Conservation (phyloP, 805 yeast species). For the Wickerhamiella nectarea region DNA sequence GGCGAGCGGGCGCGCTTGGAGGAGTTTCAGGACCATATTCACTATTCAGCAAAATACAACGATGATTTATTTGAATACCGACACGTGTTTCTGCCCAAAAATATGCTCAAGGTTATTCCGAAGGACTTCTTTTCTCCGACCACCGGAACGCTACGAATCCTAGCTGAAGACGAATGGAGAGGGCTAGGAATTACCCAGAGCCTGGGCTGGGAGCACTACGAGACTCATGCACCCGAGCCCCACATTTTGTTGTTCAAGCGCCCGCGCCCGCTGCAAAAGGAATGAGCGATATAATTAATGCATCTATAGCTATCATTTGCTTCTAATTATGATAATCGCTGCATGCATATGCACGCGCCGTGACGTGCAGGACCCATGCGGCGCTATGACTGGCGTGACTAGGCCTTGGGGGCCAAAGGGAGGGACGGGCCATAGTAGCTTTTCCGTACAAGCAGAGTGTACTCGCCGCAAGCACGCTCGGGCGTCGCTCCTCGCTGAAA, state of each 20-base stretch:
- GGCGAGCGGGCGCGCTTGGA: conserved; percentile 73
- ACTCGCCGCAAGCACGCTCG: too few species aligned
- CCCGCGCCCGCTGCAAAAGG: conserved; percentile 13
- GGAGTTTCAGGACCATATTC: conserved; percentile 87
- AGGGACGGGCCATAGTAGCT: too few species aligned
- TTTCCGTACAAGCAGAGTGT: too few species aligned
- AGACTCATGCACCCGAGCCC: conserved; percentile 97
- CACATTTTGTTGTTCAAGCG: conserved; percentile 76
- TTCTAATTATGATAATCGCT: not conserved
- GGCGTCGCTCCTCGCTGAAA: not conserved
- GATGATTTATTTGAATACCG: conserved; percentile 89
- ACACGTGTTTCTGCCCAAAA: conserved; percentile 94
- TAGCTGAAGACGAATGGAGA: conserved; percentile 96
- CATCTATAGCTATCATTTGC: not conserved
- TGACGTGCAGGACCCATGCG: not conserved
- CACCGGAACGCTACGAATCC: conserved; percentile 81
- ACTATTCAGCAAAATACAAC: conserved; percentile 77
- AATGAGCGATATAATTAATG: not conserved
- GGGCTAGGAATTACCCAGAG: conserved; percentile 96
- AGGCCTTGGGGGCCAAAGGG: too few species aligned
- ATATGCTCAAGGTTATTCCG: conserved; percentile 87
- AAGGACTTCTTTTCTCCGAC: conserved; percentile 86
- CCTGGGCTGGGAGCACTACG: conserved; percentile 95
- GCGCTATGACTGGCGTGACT: not conserved
- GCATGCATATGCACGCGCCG: not conserved